phyloP scores from a whole-genome alignment of 768 basidiomycete species.

The Lentinus brumalis region DNA sequence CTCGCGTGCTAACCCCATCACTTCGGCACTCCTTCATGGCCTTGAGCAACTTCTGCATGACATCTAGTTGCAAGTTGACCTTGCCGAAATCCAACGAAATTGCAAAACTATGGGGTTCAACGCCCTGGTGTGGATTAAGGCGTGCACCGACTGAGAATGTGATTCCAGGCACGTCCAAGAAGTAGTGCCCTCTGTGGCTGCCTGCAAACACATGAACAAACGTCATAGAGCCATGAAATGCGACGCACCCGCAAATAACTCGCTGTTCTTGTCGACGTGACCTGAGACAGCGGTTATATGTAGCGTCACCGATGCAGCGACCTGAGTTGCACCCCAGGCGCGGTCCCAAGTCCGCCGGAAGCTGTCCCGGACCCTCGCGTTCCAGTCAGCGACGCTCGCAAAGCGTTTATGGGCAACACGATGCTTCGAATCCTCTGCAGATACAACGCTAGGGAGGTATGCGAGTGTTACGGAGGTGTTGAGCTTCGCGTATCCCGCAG shows the following conservation, averaged over 20 bases:
- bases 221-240: background rate
- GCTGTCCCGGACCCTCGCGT: conserved; percentile 58
- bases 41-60: conserved; percentile 34
- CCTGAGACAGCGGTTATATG: conserved; percentile 50
- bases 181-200: conserved; percentile 24
- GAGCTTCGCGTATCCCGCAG: conserved; percentile 51
- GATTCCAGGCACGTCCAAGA: conserved; percentile 52
- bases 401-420: conserved; percentile 24
- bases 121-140: conserved; percentile 60
- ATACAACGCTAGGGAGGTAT: conserved; percentile 44
- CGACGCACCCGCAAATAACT: conserved; percentile 11
- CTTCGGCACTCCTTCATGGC: conserved; percentile 6
- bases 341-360: conserved; percentile 67
- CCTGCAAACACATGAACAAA: background rate
- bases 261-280: conserved; percentile 6
- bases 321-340: conserved; percentile 66
- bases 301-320: conserved; percentile 53
- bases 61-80: conserved; percentile 50
- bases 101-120: conserved; percentile 57
- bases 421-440: conserved; percentile 18
- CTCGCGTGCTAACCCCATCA: background rate
- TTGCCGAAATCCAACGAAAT: conserved; percentile 47
- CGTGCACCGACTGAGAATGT: conserved; percentile 49
- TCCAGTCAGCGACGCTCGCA: conserved; percentile 65
- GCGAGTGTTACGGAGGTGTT: conserved; percentile 58